phyloP scores from a whole-genome alignment of 2,329 filamentous ascomycete species.

The Aspergillus aculeatinus region DNA sequence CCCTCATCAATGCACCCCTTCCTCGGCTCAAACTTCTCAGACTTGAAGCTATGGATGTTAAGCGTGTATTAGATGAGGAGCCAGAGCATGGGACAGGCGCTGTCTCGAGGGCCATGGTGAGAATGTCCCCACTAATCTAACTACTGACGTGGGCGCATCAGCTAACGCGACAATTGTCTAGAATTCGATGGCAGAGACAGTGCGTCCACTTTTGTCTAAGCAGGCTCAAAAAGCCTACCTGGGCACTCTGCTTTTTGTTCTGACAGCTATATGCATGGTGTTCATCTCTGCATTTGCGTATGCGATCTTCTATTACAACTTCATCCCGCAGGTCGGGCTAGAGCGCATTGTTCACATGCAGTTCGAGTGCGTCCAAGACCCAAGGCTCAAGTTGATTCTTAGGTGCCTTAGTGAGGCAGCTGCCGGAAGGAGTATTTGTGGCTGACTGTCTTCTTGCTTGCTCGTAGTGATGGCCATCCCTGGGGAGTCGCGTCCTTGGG shows the following conservation, averaged over 20 bases:
- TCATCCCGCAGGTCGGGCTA: slow-evolving; percentile 65
- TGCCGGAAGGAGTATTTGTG: not conserved
- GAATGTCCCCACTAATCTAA: not conserved
- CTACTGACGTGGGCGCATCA: not conserved
- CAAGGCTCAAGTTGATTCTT: not conserved
- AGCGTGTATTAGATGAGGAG: slow-evolving; percentile 13
- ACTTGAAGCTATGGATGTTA: slow-evolving; percentile 17
- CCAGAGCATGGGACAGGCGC: slow-evolving; percentile 8
- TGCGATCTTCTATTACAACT: slow-evolving; percentile 66
- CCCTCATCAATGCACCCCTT: not conserved
- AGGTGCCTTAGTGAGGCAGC: too few species aligned
- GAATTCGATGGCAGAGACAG: slow-evolving; percentile 54
- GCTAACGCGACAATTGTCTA: slow-evolving; percentile 34
- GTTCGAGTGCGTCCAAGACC: slow-evolving; percentile 52
- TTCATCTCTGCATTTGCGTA: slow-evolving; percentile 61
- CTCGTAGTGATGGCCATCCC: slow-evolving; percentile 46
- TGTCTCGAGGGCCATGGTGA: slow-evolving; percentile 20
- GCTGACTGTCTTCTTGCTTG: slow-evolving; percentile 3
- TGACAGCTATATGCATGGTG: slow-evolving; percentile 56
- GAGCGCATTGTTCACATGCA: slow-evolving; percentile 64
- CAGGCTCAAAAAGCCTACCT: slow-evolving; percentile 65
- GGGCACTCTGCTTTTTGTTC: slow-evolving; percentile 55
- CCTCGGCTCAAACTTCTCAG: not conserved
- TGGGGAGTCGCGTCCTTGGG: slow-evolving; percentile 54
- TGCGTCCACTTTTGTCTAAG: slow-evolving; percentile 59